A percentile compares a stretch with the other conserved stretches of the same genome.
Conservation (phyloP, 148 eudicot species). For the Rheum nobile region DNA sequence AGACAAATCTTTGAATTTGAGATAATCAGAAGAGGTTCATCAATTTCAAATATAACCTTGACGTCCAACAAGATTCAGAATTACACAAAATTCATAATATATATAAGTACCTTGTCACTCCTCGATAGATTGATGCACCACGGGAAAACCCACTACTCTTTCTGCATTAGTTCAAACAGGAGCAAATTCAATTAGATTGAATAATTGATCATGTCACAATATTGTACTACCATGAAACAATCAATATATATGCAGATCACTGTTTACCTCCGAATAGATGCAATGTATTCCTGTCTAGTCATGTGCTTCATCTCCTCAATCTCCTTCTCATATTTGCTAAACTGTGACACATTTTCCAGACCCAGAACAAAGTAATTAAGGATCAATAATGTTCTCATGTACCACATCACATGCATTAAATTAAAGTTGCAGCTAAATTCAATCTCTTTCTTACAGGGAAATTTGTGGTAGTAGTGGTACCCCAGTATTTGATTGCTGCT, state of each 20-base stretch:
- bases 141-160: constrained; percentile 95
- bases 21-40: too few species aligned
- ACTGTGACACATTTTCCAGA: constrained; percentile 21
- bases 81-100: too few species aligned
- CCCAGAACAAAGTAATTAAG: neutral
- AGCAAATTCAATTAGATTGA: neutral
- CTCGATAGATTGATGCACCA: constrained; percentile 90
- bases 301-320: constrained; percentile 88
- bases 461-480: constrained; percentile 85
- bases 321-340: constrained; percentile 80
- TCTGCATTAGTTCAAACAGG: constrained; percentile 28
- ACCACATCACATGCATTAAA: neutral
- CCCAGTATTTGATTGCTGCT: constrained; percentile 98
- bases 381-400: too few species aligned
- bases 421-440: neutral
- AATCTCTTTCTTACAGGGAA: constrained; percentile 57
- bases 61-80: too few species aligned
- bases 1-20: neutral
- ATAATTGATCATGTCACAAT: neutral
- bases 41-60: too few species aligned
- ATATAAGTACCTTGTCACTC: constrained; percentile 74
- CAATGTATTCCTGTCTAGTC: constrained; percentile 91
- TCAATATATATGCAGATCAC: too few species aligned
- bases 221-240: too few species aligned
- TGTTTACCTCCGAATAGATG: constrained; percentile 72